Base-by-base conservation (phyloP, 176 grass and related monocot genomes). In the Guadua angustifolia region DNA sequence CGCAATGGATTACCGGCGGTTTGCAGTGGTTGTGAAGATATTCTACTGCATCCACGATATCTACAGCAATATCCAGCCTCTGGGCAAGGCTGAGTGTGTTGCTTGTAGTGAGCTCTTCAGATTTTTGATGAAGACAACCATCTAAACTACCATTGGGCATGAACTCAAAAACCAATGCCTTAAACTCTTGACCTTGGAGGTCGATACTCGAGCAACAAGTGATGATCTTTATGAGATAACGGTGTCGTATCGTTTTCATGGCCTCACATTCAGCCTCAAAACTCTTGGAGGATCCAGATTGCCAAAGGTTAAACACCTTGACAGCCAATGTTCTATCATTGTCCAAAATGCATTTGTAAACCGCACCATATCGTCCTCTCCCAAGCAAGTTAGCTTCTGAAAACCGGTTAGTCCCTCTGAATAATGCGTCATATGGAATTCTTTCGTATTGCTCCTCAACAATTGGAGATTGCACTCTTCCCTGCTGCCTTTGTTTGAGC, bases 81-180 rank as follows among this genome's bases (percentile, higher is more conserved):
- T 81, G 69, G 1, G 1, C 6, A 8, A 86, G 69, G 58, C 36
- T 80, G 4, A 86, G 69, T 22, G 46, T 86, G 52, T 60, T 82
- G 9, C 36, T 5, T 14, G 3, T 4, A 44, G 12, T 51, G 7
- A 11, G 57, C 1, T 6, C 9, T 33, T 66, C 2, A 55, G 61
- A 67, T 21, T 55, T 43, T 55, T 51, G 64, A 76, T 89, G 71
- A 25, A 89, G 63, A 77, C 82, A 89, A 6, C 9, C 15, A 19
- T 78, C 9, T 3, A 85, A 35, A 43, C 75, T 84, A 9, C 78
- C 69, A 87, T 87, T 88, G 16, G 79, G 79, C 86, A 88, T 88
- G 50, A 69, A 88, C 33, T 82, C 71, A 44, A 88, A 77, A 44
- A 82, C 63, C 15, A 87, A 6, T 55, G 85, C 85, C 29, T 82